Evolutionary conservation across 2,329 filamentous ascomycete species (phyloP).

Genomic region (Fusarium citri): DNA sequence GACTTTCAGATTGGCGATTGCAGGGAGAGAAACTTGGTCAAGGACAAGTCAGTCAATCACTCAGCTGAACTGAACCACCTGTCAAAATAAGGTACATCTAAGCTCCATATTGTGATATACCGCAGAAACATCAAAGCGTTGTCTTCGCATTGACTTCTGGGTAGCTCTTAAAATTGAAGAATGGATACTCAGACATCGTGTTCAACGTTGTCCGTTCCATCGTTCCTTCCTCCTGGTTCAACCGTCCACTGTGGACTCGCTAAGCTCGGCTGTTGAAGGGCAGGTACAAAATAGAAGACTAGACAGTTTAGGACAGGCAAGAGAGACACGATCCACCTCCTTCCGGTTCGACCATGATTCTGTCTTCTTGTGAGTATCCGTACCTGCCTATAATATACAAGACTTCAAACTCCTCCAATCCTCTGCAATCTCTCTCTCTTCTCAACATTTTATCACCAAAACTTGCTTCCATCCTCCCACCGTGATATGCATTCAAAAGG

Average conservation of each 20-base stretch:
- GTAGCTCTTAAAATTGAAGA: not conserved
- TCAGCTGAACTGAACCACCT: not conserved
- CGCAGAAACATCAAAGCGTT: not conserved
- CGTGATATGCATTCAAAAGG: slow-evolving; percentile 7
- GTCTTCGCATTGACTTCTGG: not conserved
- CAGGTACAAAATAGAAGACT: not conserved
- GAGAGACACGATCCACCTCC: slow-evolving; percentile 25
- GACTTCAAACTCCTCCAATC: not conserved
- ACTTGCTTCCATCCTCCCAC: not conserved
- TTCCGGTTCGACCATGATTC: slow-evolving; percentile 6
- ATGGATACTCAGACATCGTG: slow-evolving; percentile 5
- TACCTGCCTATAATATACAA: not conserved
- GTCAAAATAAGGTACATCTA: not conserved
- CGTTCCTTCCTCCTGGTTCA: slow-evolving; percentile 22
- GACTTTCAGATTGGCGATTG: slow-evolving; percentile 37
- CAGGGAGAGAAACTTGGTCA: slow-evolving; percentile 5
- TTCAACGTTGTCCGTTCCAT: slow-evolving; percentile 22
- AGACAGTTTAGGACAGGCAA: slow-evolving; percentile 3
- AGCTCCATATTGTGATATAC: not conserved
- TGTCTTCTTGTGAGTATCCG: not conserved
- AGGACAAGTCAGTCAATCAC: not conserved
- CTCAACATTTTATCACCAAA: not conserved
- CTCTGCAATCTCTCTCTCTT: not conserved
- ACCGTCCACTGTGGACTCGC: slow-evolving; percentile 25
- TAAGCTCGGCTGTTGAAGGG: slow-evolving; percentile 20